phyloP scores from a whole-genome alignment of 371 early-diverging fungal genomes.

The Mortierella sp. region DNA sequence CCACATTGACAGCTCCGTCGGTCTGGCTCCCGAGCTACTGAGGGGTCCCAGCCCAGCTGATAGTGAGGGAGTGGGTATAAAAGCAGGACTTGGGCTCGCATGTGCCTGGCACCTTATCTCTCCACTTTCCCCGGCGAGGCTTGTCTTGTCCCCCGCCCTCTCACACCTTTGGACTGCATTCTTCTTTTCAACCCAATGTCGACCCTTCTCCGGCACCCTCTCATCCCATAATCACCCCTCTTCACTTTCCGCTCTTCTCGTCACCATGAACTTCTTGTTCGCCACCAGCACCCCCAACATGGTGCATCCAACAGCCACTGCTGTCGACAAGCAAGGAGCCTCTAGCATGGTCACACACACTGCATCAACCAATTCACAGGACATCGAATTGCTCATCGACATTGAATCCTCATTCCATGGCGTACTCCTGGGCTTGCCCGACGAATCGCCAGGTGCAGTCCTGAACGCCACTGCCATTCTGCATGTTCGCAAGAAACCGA shows the following conservation, averaged over 20 bases:
- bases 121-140: too few relatives aligned
- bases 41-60: too few relatives aligned
- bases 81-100: too few relatives aligned
- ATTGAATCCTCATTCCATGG: constrained; percentile 52
- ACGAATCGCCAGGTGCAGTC: constrained; percentile 43
- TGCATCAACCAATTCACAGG: constrained; percentile 20
- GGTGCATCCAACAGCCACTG: constrained; percentile 12
- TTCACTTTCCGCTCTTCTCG: neutral
- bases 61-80: too few relatives aligned
- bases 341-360: neutral
- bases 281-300: constrained; percentile 13
- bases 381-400: constrained; percentile 44
- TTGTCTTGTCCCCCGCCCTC: too few relatives aligned
- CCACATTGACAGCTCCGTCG: neutral
- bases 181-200: too few relatives aligned
- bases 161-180: too few relatives aligned
- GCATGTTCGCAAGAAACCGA: constrained; percentile 53
- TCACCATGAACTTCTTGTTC: constrained; percentile 38
- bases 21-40: too few relatives aligned
- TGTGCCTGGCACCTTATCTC: too few relatives aligned
- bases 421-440: constrained; percentile 41
- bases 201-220: neutral
- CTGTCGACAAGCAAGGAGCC: neutral
- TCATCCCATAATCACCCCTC: neutral
- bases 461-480: constrained; percentile 47